Evolutionary conservation across 352 stramenopile genomes (phyloP).

Genomic region (Phytophthora europaea): DNA sequence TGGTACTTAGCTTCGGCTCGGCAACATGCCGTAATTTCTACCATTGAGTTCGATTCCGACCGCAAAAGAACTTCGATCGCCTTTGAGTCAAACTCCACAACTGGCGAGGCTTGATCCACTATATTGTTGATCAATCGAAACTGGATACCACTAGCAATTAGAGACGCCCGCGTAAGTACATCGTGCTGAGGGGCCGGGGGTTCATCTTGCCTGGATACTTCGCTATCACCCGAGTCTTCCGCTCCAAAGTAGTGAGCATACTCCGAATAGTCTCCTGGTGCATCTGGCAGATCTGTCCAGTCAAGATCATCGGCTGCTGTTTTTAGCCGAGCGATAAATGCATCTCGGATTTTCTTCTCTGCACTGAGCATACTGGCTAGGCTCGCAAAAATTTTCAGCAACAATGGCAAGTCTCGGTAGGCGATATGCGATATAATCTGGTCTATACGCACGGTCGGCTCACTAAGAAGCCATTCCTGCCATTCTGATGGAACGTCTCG

Average conservation of each 20-base stretch:
- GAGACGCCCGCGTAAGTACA: slow-evolving; percentile 40
- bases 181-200: slow-evolving; percentile 21
- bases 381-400: slow-evolving; percentile 63
- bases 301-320: slow-evolving; percentile 52
- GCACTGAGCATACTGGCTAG: slow-evolving; percentile 48
- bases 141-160: slow-evolving; percentile 54
- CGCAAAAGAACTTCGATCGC: slow-evolving; percentile 46
- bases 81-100: slow-evolving; percentile 72
- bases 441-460: slow-evolving; percentile 55
- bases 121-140: slow-evolving; percentile 89
- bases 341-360: slow-evolving; percentile 56
- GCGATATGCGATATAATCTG: slow-evolving; percentile 67
- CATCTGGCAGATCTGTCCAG: slow-evolving; percentile 52
- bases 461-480: slow-evolving; percentile 58
- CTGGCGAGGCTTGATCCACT: slow-evolving; percentile 80
- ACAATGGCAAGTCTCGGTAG: slow-evolving; percentile 76
- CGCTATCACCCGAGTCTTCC: slow-evolving; percentile 14
- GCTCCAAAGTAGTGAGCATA: slow-evolving; percentile 50
- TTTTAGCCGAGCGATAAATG: slow-evolving; percentile 47
- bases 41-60: slow-evolving; percentile 42
- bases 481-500: slow-evolving; percentile 47
- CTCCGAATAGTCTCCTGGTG: slow-evolving; percentile 37
- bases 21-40: slow-evolving; percentile 52
- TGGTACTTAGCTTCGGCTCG: slow-evolving; percentile 85
- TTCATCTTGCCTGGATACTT: slow-evolving; percentile 16